These are phyloP conservation scores for Aspergillus proliferans DNA, from an alignment of 2,329 filamentous ascomycete species.

Conservation along the genomic window DNA sequence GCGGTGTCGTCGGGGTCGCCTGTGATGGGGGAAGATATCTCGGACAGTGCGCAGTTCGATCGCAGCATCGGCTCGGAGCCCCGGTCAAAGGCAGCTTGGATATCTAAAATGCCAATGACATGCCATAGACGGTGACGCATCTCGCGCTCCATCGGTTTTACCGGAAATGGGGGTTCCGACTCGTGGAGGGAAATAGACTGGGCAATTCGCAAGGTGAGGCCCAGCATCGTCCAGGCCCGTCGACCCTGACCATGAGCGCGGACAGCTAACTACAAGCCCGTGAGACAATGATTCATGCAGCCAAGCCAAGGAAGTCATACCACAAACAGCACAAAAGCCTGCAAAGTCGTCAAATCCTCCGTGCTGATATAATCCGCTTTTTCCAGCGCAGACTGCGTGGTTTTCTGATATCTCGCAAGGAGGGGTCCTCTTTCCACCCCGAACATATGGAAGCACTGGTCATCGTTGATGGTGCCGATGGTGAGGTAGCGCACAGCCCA, in stretches of 20 bases:
- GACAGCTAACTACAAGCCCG: conserved; percentile 8
- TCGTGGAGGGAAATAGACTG: conserved; percentile 28
- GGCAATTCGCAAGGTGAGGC: conserved; percentile 25
- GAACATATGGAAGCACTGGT: conserved; percentile 18
- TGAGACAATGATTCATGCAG: too few species aligned
- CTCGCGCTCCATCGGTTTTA: conserved; percentile 24
- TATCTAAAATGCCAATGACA: conserved; percentile 23
- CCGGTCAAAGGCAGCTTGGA: conserved; percentile 23
- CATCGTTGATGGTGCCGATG: conserved; percentile 17
- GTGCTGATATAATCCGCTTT: conserved; percentile 24
- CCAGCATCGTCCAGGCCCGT: conserved; percentile 28
- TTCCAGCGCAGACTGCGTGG: conserved; percentile 19
- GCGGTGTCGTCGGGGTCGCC: conserved; percentile 22
- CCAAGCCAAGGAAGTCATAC: too few species aligned
- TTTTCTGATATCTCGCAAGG: conserved; percentile 17
- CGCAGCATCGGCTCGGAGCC: conserved; percentile 31
- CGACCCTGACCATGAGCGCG: conserved; percentile 27
- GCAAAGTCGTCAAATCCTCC: conserved; percentile 26
- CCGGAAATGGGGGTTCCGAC: conserved; percentile 21
- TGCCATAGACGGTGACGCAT: conserved; percentile 28
- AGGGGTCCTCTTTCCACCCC: conserved; percentile 12
- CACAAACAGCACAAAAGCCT: conserved; percentile 27
- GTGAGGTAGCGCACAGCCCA: conserved; percentile 23
- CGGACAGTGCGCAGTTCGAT: too few species aligned
- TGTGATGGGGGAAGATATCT: conserved; percentile 14